Evolutionary conservation across 345 rosid genomes (phyloP).

Genomic region (Euphorbia lathyris): DNA sequence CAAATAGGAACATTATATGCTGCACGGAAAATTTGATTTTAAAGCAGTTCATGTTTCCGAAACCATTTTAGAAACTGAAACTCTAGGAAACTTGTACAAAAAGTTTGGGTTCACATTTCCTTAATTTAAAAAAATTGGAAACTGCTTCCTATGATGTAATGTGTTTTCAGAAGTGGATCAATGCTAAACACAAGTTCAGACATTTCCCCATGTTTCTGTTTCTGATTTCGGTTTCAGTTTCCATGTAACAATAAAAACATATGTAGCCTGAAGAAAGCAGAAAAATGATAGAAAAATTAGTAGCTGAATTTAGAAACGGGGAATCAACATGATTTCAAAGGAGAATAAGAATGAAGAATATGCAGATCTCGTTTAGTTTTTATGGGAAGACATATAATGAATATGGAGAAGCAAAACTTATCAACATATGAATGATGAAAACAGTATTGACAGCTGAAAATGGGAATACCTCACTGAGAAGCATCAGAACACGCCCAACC

Average conservation of each 20-base stretch:
- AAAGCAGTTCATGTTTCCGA: no score
- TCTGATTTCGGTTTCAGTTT: no score
- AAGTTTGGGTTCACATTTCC: no score
- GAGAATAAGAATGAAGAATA: neutral
- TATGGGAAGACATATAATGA: neutral
- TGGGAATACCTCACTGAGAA: slow-evolving; percentile 65
- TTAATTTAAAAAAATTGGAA: no score
- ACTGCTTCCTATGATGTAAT: no score
- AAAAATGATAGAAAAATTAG: neutral
- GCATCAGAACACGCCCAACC: slow-evolving; percentile 87
- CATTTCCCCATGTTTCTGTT: no score
- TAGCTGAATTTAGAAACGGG: neutral
- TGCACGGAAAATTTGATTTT: no score
- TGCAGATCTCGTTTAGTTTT: neutral
- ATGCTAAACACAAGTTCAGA: no score
- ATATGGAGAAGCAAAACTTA: neutral
- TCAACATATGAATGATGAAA: slow-evolving; percentile 5
- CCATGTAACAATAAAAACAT: no score
- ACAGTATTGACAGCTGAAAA: slow-evolving; percentile 13
- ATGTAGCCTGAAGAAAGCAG: neutral
- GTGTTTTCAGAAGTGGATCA: no score
- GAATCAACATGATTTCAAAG: neutral
- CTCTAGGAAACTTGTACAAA: no score
- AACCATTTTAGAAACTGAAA: no score
- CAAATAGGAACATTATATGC: neutral